A percentile compares a stretch with the other conserved stretches of the same genome.
Conservation (phyloP, 2,329 filamentous ascomycete genomes). For the Fusarium vanettenii region DNA sequence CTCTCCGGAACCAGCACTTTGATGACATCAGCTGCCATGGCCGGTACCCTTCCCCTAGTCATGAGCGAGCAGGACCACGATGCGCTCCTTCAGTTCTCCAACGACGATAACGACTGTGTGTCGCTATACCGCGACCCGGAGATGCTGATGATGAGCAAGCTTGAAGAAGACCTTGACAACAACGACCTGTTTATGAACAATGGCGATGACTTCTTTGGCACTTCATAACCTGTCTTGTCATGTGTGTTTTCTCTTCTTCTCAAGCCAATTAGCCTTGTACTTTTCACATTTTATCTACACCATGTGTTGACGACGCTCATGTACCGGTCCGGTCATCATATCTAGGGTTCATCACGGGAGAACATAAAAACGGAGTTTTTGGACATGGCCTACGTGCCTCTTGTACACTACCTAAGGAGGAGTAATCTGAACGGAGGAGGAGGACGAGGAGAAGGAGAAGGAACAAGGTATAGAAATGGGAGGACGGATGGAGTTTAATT, state of each 20-base stretch:
- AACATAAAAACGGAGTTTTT: conserved; percentile 15
- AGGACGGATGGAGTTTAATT: not conserved
- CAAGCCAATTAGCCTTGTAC: conserved; percentile 30
- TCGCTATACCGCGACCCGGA: conserved; percentile 59
- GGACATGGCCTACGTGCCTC: conserved; percentile 1
- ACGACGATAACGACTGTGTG: conserved; percentile 54
- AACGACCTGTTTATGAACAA: conserved; percentile 64
- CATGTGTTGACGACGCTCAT: conserved; percentile 38
- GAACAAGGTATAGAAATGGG: not conserved
- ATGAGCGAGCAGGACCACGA: conserved; percentile 58
- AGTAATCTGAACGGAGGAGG: not conserved
- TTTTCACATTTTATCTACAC: conserved; percentile 12
- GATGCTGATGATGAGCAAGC: conserved; percentile 64
- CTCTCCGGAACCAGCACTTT: conserved; percentile 48
- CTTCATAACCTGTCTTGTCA: conserved; percentile 34
- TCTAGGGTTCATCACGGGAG: conserved; percentile 13
- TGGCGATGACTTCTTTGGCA: conserved; percentile 64
- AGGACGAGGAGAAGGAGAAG: not conserved
- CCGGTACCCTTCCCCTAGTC: conserved; percentile 47
- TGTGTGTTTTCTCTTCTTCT: not conserved
- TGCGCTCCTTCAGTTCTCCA: conserved; percentile 56
- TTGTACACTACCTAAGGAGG: conserved; percentile 22
- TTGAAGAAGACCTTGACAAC: conserved; percentile 65
- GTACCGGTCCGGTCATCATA: conserved; percentile 28
- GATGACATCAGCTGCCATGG: conserved; percentile 48